These are phyloP conservation scores for Myrmaecium sp. DNA, from an alignment of 2,329 filamentous ascomycete species.

Conservation along the genomic window DNA sequence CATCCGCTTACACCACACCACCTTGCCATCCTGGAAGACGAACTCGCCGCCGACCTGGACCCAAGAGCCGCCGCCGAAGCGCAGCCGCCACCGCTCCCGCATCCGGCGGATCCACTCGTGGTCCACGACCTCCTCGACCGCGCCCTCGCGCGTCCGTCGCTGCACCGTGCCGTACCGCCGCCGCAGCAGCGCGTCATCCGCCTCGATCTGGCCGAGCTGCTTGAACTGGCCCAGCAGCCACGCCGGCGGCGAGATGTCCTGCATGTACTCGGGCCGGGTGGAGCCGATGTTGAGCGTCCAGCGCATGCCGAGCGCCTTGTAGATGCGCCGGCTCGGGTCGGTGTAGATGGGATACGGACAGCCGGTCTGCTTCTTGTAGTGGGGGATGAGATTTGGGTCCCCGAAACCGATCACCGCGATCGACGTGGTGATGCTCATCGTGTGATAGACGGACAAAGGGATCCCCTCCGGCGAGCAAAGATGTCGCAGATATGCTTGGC, in stretches of 20 bases:
- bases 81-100: slow-evolving; percentile 7
- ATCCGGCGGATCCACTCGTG: slow-evolving; percentile 14
- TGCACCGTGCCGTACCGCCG: slow-evolving; percentile 1
- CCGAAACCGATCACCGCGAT: slow-evolving; percentile 54
- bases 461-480: slow-evolving; percentile 40
- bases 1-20: slow-evolving; percentile 26
- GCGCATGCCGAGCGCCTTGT: slow-evolving; percentile 46
- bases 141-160: slow-evolving; percentile 26
- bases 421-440: slow-evolving; percentile 36
- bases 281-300: slow-evolving; percentile 39
- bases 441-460: slow-evolving; percentile 13
- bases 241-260: slow-evolving; percentile 14
- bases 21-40: slow-evolving; percentile 22
- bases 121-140: too few relatives aligned
- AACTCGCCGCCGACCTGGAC: slow-evolving; percentile 26
- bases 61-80: slow-evolving; percentile 17
- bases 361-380: slow-evolving; percentile 39
- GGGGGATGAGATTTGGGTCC: slow-evolving; percentile 42
- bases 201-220: slow-evolving; percentile 2
- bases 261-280: slow-evolving; percentile 41
- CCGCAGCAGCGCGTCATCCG: slow-evolving; percentile 5
- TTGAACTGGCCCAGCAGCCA: slow-evolving; percentile 17
- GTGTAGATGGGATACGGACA: slow-evolving; percentile 53
- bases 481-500: slow-evolving; percentile 49
- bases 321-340: slow-evolving; percentile 47